These are phyloP conservation scores for Ophiocordyceps camponoti-leonardi DNA, from an alignment of 2,329 filamentous ascomycete species.

Conservation along the genomic window DNA sequence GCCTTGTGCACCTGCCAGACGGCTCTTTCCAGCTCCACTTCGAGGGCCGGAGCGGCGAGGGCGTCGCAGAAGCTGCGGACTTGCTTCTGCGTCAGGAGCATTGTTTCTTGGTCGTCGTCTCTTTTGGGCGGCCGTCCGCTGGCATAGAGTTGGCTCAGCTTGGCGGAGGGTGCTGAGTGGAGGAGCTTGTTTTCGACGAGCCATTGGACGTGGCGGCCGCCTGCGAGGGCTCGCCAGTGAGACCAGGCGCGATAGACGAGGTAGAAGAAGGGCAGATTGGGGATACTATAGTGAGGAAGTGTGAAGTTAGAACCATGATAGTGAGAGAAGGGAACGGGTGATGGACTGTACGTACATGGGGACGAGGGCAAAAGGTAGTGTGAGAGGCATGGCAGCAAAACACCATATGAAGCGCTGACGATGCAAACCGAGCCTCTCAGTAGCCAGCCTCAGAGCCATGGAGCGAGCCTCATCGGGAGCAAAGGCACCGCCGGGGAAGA, in stretches of 20 bases:
- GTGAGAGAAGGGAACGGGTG: neutral
- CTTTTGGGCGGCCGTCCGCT: constrained; percentile 11
- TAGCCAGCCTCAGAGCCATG: constrained; percentile 55
- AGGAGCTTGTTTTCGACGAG: constrained; percentile 60
- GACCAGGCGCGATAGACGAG: constrained; percentile 82
- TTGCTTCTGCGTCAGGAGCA: constrained; percentile 31
- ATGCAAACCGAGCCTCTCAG: constrained; percentile 67
- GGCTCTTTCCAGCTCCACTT: constrained; percentile 57
- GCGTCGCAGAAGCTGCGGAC: constrained; percentile 41
- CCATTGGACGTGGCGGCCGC: constrained; percentile 72
- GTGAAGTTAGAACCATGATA: neutral
- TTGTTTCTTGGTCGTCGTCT: constrained; percentile 12
- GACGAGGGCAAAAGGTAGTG: constrained; percentile 64
- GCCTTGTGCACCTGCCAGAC: constrained; percentile 52
- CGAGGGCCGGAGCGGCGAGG: constrained; percentile 51
- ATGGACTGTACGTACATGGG: constrained; percentile 51
- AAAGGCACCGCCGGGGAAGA: constrained; percentile 60
- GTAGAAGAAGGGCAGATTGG: constrained; percentile 96
- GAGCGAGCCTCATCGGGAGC: constrained; percentile 42
- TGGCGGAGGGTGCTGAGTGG: constrained; percentile 42
- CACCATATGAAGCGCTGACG: constrained; percentile 64
- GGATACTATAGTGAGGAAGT: constrained; percentile 38
- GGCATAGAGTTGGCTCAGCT: constrained; percentile 58
- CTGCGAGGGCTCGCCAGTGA: constrained; percentile 72
- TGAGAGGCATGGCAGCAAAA: constrained; percentile 65